Evolutionary conservation across 495 filamentous ascomycete species (phyloP), one percentile per base, ranked within the genome.

Genomic region (Zalerion maritima): DNA sequence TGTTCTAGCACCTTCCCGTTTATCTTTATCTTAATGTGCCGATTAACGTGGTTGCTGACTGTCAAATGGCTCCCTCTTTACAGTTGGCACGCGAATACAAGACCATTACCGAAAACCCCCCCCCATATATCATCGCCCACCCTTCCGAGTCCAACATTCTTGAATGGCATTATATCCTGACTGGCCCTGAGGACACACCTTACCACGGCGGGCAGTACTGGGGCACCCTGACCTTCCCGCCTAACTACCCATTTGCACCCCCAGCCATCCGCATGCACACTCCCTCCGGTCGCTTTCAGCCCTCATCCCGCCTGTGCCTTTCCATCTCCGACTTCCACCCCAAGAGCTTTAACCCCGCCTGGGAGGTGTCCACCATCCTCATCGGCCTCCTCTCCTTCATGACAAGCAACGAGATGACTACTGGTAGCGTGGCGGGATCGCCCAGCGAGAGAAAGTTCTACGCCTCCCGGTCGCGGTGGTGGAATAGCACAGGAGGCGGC

Each of bases 211-310:
- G 89, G 21, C 89, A 97, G 49, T 97, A 96, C 60, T 97, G 89
- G 89, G 89, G 89, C 22, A 94, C 91, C 1, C 60, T 97, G 20
- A 76, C 87, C 32, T 97, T 97, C 53, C 89, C 89, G 14, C 73
- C 84, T 6, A 83, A 92, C 59, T 97, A 97, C 51, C 89, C 89
- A 14, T 97, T 94, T 52, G 86, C 86, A 6, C 91, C 91, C 16
- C 89, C 89, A 8, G 84, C 91, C 4, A 96, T 97, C 54, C 81
- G 86, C 40, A 96, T 97, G 89, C 89, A 96, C 59, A 97, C 89
- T 0, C 89, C 89, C 21, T 85, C 77, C 15, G 89, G 87, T 38
- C 77, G 87, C 50, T 97, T 97, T 60, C 84, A 93, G 48, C 82
- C 85, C 6, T 83, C 75, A 2, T 84, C 81, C 6, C 75, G 91